A percentile compares a stretch with the other conserved stretches of the same genome.
These are phyloP conservation scores for Aspergillus oerlinghausenensis DNA, from an alignment of 2,329 filamentous ascomycete species.

Conservation along the genomic window DNA sequence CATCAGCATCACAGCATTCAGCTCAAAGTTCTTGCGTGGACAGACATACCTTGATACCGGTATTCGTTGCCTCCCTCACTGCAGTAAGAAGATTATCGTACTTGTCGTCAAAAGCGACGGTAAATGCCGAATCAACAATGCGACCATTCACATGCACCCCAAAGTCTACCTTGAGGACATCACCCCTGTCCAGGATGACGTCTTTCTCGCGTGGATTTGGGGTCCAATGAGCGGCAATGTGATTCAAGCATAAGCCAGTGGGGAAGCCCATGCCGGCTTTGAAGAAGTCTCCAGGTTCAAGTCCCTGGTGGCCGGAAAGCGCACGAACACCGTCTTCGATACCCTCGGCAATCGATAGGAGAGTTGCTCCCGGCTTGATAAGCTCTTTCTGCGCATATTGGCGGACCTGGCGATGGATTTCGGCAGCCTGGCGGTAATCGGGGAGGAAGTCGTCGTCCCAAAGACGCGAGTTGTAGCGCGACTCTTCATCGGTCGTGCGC, in stretches of 20 bases:
- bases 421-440: conserved; percentile 54
- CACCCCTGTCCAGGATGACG: conserved; percentile 63
- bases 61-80: conserved; percentile 48
- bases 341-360: conserved; percentile 48
- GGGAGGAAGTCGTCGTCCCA: conserved; percentile 47
- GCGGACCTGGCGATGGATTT: conserved; percentile 53
- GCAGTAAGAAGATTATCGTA: conserved; percentile 72
- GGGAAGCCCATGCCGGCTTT: conserved; percentile 54
- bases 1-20: background rate
- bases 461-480: conserved; percentile 37
- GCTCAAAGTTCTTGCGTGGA: background rate
- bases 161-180: conserved; percentile 81
- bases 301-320: conserved; percentile 47
- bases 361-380: conserved; percentile 48
- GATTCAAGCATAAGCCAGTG: conserved; percentile 51
- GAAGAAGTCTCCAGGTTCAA: conserved; percentile 49
- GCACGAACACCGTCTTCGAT: conserved; percentile 54
- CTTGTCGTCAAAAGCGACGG: conserved; percentile 67
- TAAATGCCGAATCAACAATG: conserved; percentile 79
- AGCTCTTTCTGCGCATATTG: conserved; percentile 43
- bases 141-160: conserved; percentile 75
- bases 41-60: conserved; percentile 44
- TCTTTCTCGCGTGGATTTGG: conserved; percentile 61
- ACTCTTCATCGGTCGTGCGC: conserved; percentile 47
- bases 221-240: conserved; percentile 53